Evolutionary conservation across 2,329 filamentous ascomycete genomes (phyloP).

Genomic region (Falciphora oryzae): DNA sequence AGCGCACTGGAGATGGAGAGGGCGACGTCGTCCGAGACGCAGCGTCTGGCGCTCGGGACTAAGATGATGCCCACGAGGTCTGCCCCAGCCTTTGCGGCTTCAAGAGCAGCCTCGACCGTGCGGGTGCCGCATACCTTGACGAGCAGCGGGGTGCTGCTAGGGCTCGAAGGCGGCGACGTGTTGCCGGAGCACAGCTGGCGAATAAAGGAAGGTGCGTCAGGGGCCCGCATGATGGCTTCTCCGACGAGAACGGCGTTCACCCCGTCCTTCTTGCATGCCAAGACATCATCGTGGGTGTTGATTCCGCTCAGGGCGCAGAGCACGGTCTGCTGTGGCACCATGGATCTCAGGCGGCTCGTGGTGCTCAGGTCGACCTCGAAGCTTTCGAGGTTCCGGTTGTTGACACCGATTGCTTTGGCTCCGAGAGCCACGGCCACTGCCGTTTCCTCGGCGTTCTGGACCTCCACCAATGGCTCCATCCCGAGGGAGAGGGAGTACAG

Average conservation of each 20-base stretch:
- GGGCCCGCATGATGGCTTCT: conserved; percentile 90
- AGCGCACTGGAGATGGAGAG: conserved; percentile 74
- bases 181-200: conserved; percentile 67
- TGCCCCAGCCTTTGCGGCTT: conserved; percentile 79
- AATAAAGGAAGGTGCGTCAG: conserved; percentile 78
- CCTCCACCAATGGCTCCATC: conserved; percentile 97
- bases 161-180: conserved; percentile 24
- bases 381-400: conserved; percentile 93
- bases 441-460: conserved; percentile 94
- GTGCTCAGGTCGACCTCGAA: conserved; percentile 96
- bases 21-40: conserved; percentile 72
- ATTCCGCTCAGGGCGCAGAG: conserved; percentile 95
- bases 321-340: conserved; percentile 79
- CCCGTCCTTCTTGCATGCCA: conserved; percentile 80
- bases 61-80: conserved; percentile 92
- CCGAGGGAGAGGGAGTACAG: conserved; percentile 82
- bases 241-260: conserved; percentile 92
- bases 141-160: conserved; percentile 39
- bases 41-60: conserved; percentile 74
- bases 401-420: conserved; percentile 89
- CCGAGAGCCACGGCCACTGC: conserved; percentile 78
- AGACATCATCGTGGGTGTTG: conserved; percentile 79
- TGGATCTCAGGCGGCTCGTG: conserved; percentile 78
- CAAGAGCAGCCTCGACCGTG: conserved; percentile 70
- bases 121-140: conserved; percentile 97